Evolutionary conservation across 2,329 filamentous ascomycete species (phyloP).

Genomic region (Verticillium longisporum): DNA sequence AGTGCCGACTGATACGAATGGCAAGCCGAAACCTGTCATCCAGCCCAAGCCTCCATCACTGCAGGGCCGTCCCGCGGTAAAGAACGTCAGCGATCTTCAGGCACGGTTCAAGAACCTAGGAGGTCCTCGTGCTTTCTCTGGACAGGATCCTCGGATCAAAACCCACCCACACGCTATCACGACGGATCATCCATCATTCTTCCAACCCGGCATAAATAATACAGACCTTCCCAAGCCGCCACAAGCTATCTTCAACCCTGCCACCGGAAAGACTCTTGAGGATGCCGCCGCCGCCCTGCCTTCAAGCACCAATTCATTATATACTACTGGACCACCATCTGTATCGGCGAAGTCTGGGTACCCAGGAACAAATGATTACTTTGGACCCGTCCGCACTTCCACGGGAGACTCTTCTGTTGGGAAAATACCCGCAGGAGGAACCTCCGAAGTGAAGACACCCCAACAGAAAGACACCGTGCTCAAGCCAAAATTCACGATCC

Average conservation of each 20-base stretch:
- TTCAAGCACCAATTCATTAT: slow-evolving; percentile 39
- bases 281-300: slow-evolving; percentile 51
- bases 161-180: slow-evolving; percentile 34
- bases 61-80: slow-evolving; percentile 44
- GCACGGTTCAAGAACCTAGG: slow-evolving; percentile 53
- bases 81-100: slow-evolving; percentile 40
- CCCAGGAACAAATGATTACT: slow-evolving; percentile 22
- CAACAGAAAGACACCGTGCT: not conserved
- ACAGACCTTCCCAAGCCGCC: slow-evolving; percentile 53
- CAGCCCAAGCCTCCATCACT: slow-evolving; percentile 63
- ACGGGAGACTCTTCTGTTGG: not conserved
- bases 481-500: slow-evolving; percentile 22
- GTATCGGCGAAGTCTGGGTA: not conserved
- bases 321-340: not conserved
- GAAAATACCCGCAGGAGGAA: too few relatives aligned
- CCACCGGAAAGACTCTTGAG: slow-evolving; percentile 53
- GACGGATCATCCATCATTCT: slow-evolving; percentile 9
- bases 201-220: not conserved
- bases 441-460: too few relatives aligned
- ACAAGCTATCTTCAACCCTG: slow-evolving; percentile 71
- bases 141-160: slow-evolving; percentile 46
- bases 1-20: slow-evolving; percentile 2
- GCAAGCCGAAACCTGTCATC: slow-evolving; percentile 37
- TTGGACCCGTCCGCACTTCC: slow-evolving; percentile 21
- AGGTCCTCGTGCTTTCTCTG: slow-evolving; percentile 28